phyloP scores from a whole-genome alignment of 371 early-diverging fungal species.

The Lichtheimia ornata region DNA sequence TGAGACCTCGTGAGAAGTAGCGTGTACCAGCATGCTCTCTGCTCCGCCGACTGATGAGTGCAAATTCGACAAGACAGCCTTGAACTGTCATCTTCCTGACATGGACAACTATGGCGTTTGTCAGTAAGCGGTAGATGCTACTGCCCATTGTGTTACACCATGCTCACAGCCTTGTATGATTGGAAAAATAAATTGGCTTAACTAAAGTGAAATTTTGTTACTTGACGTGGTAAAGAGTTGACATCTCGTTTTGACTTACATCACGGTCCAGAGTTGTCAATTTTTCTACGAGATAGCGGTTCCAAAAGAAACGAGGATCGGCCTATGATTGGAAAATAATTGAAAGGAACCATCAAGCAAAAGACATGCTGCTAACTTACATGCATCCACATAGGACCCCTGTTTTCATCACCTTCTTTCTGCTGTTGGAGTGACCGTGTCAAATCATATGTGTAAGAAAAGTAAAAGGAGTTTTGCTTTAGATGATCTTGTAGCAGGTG shows the following conservation, averaged over 20 bases:
- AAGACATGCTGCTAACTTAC: slow-evolving; percentile 20
- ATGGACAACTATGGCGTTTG: slow-evolving; percentile 45
- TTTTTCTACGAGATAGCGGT: slow-evolving; percentile 66
- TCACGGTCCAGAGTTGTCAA: slow-evolving; percentile 49
- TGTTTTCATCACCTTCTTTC: slow-evolving; percentile 8
- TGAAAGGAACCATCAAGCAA: too few relatives aligned
- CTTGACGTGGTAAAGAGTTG: neutral
- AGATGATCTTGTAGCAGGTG: slow-evolving; percentile 69
- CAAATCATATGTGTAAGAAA: slow-evolving; percentile 81
- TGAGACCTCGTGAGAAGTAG: slow-evolving; percentile 93
- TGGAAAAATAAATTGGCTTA: slow-evolving; percentile 82
- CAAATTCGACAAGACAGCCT: slow-evolving; percentile 66
- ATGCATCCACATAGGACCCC: slow-evolving; percentile 30
- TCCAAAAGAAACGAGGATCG: slow-evolving; percentile 92
- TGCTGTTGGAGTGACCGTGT: slow-evolving; percentile 83
- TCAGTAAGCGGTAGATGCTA: too few relatives aligned
- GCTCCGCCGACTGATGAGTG: slow-evolving; percentile 79
- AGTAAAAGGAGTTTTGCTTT: slow-evolving; percentile 70
- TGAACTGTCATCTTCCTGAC: slow-evolving; percentile 55
- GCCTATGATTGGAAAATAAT: slow-evolving; percentile 40
- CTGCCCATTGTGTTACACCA: neutral
- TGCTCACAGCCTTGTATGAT: slow-evolving; percentile 89
- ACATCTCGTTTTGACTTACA: slow-evolving; percentile 29
- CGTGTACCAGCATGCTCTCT: slow-evolving; percentile 81
- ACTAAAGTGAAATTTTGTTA: slow-evolving; percentile 28